Percentiles rank a stretch among this genome's conserved stretches.
These are phyloP conservation scores for Neurospora discreta DNA, from an alignment of 495 filamentous ascomycete genomes.

Conservation along the genomic window DNA sequence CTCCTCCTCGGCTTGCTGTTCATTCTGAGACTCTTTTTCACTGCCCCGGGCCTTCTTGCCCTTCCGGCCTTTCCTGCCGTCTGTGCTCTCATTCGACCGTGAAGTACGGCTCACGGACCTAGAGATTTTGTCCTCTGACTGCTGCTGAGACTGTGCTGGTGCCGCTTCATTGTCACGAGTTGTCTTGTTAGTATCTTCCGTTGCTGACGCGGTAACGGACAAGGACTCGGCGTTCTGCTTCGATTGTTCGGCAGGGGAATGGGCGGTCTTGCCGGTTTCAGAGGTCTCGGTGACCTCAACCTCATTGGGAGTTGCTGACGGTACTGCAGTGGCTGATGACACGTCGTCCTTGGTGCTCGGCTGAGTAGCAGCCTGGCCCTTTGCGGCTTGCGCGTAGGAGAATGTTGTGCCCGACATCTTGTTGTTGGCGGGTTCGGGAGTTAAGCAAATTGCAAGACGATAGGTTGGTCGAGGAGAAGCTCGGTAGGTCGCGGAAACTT, in stretches of 20 bases:
- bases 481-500: neutral
- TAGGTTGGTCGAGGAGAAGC: neutral
- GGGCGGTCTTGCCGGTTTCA: constrained; percentile 20
- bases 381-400: constrained; percentile 94
- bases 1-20: constrained; percentile 32
- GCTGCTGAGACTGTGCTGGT: constrained; percentile 5
- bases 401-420: constrained; percentile 43
- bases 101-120: constrained; percentile 26
- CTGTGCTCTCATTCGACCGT: constrained; percentile 26
- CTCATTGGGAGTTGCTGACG: constrained; percentile 53
- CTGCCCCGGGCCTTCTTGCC: constrained; percentile 34
- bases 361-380: constrained; percentile 53
- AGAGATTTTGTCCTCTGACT: constrained; percentile 14
- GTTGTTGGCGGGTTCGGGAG: neutral
- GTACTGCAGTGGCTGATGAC: constrained; percentile 24
- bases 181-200: constrained; percentile 17
- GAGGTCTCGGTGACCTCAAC: constrained; percentile 28
- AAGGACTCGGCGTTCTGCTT: constrained; percentile 17
- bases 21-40: constrained; percentile 32
- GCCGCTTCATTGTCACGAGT: constrained; percentile 12
- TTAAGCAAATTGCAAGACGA: constrained; percentile 3
- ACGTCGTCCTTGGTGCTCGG: constrained; percentile 55
- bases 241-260: constrained; percentile 10
- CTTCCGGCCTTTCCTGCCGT: constrained; percentile 34
- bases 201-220: constrained; percentile 9